phyloP scores from a whole-genome alignment of 164 flowering plant species.

The Magnolia kwangsiensis region DNA sequence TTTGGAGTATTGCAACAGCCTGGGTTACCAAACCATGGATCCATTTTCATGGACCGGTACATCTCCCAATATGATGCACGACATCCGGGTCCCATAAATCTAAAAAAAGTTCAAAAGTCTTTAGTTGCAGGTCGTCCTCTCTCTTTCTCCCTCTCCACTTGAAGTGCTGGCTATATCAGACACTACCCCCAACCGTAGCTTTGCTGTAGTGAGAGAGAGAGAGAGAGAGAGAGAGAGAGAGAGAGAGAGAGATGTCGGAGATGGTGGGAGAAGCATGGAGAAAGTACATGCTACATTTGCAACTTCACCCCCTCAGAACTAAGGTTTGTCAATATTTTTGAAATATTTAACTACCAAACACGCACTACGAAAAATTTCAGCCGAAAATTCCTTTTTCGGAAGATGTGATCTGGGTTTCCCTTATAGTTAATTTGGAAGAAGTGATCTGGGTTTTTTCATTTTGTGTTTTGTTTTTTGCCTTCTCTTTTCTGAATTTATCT shows the following conservation, averaged over 20 bases:
- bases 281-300: slow-evolving; percentile 58
- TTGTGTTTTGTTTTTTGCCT: neutral
- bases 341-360: neutral
- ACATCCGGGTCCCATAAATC: too few relatives aligned
- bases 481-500: too few relatives aligned
- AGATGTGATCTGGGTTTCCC: slow-evolving; percentile 3
- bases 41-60: too few relatives aligned
- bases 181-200: neutral
- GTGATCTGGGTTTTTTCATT: slow-evolving; percentile 1
- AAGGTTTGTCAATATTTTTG: slow-evolving; percentile 34
- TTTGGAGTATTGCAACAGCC: too few relatives aligned
- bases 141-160: neutral
- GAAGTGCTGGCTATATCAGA: neutral
- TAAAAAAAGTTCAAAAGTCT: too few relatives aligned
- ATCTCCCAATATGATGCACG: too few relatives aligned
- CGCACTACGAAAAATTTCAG: too few relatives aligned
- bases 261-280: slow-evolving; percentile 48
- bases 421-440: neutral
- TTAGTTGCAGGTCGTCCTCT: neutral
- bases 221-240: too few relatives aligned
- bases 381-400: neutral
- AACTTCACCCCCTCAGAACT: slow-evolving; percentile 68
- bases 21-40: too few relatives aligned
- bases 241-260: slow-evolving; percentile 49
- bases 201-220: neutral